Percentiles rank a stretch among this genome's conserved stretches.
Evolutionary conservation across 805 yeast genomes (phyloP).

Genomic region (Tetrapisispora taiwanensis): DNA sequence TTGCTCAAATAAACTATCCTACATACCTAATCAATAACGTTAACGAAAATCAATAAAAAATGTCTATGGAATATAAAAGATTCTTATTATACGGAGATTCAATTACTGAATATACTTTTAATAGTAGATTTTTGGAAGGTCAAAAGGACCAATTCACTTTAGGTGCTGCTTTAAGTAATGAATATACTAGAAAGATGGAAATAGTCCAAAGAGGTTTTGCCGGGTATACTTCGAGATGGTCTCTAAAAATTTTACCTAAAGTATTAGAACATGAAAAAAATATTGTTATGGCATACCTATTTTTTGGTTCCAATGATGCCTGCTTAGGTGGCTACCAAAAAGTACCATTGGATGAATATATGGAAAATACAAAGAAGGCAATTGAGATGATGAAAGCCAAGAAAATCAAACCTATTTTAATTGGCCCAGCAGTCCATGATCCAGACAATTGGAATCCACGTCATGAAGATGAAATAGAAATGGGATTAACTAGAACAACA

Average conservation of each 20-base stretch:
- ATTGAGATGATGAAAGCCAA: conserved; percentile 33
- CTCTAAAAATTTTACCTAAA: conserved; percentile 37
- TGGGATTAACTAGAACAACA: conserved; percentile 38
- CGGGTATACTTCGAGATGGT: conserved; percentile 68
- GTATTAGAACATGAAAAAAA: conserved; percentile 41
- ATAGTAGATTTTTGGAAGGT: conserved; percentile 9
- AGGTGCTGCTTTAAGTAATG: conserved; percentile 40
- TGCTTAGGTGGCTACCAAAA: conserved; percentile 35
- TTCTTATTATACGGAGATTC: conserved; percentile 3
- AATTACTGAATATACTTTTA: conserved; percentile 2
- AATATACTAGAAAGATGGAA: conserved; percentile 53
- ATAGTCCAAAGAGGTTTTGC: conserved; percentile 63
- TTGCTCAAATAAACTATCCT: no score
- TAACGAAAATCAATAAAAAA: not conserved
- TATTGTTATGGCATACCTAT: conserved; percentile 42
- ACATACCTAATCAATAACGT: no score
- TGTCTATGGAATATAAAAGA: not conserved
- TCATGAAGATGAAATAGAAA: conserved; percentile 25
- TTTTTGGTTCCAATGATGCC: conserved; percentile 78
- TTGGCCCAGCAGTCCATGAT: conserved; percentile 56
- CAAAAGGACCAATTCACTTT: conserved; percentile 32
- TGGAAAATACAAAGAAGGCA: conserved; percentile 38
- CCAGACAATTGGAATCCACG: conserved; percentile 31
- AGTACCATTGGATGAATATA: conserved; percentile 43
- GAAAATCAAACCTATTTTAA: conserved; percentile 43